Evolutionary conservation across 768 basidiomycete genomes (phyloP), one percentile per base, ranked within the genome.

Genomic region (Suillus discolor): DNA sequence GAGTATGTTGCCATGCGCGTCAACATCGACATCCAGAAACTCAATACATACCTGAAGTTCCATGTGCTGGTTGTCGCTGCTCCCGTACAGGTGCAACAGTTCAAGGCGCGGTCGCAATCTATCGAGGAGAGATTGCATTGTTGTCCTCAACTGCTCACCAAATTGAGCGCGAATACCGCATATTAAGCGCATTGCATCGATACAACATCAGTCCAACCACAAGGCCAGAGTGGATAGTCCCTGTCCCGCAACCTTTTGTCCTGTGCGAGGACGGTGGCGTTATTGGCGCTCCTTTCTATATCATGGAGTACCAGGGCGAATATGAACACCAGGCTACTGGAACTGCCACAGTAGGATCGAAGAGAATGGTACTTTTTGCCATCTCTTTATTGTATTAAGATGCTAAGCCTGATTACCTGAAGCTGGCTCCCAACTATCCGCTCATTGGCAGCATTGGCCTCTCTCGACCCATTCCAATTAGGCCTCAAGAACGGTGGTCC

Each of bases 231-330:
- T 78, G 82, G 65, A 82, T 80, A 39, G 89, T 98, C 16, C 97
- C 96, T 1, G 88, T 97, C 1, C 97, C 97, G 1, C 85, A 88
- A 70, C 93, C 95, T 0, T 90, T 92, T 66, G 82, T 88, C 34
- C 80, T 98, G 2, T 98, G 97, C 74, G 88, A 92, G 71, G 93
- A 98, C 72, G 80, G 71, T 41, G 71, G 79, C 4, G 84, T 98
- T 47, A 82, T 97, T 23, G 97, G 96, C 4, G 94, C 95, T 28
- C 87, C 91, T 2, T 98, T 98, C 79, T 99, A 97, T 74, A 84
- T 98, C 54, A 99, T 99, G 97, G 92, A 98, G 74, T 99, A 93
- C 75, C 73, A 25, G 97, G 97, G 0, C 85, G 97, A 57, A 96
- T 98, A 70, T 99, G 15, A 91, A 98, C 76, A 80, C 85, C 11